phyloP scores from a whole-genome alignment of 768 basidiomycete genomes.

The Nidularia sp. region DNA sequence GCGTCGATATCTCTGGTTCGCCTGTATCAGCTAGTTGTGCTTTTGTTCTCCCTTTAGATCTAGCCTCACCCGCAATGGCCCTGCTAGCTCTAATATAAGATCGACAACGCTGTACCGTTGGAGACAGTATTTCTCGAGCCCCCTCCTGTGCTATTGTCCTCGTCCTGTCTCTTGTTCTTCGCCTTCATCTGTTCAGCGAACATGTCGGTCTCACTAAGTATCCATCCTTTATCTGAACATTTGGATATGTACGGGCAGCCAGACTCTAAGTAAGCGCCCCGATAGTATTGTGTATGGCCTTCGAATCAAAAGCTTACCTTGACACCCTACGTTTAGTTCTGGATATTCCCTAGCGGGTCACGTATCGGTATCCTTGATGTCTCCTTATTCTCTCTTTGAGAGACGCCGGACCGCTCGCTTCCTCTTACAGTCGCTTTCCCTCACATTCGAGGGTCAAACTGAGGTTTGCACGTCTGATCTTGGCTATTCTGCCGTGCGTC shows the following conservation, averaged over 20 bases:
- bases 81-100: too few species aligned
- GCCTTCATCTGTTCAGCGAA: slow-evolving; percentile 12
- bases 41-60: not conserved
- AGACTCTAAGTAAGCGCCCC: slow-evolving; percentile 51
- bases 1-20: too few species aligned
- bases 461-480: slow-evolving; percentile 63
- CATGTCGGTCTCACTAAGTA: slow-evolving; percentile 68
- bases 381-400: slow-evolving; percentile 54
- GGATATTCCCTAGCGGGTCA: slow-evolving; percentile 87
- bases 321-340: slow-evolving; percentile 40
- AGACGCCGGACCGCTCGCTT: slow-evolving; percentile 45
- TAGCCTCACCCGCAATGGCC: too few species aligned
- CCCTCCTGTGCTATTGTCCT: not conserved
- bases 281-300: not conserved
- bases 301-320: not conserved
- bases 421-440: slow-evolving; percentile 61
- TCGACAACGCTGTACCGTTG: too few species aligned
- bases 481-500: slow-evolving; percentile 66
- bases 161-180: slow-evolving; percentile 4
- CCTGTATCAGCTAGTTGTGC: not conserved
- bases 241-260: slow-evolving; percentile 72
- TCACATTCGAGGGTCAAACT: slow-evolving; percentile 85
- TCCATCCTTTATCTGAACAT: slow-evolving; percentile 51
- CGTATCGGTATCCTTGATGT: slow-evolving; percentile 59
- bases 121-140: too few species aligned